Base-by-base conservation (phyloP, 805 yeast species). In the Candida vaughaniae region DNA sequence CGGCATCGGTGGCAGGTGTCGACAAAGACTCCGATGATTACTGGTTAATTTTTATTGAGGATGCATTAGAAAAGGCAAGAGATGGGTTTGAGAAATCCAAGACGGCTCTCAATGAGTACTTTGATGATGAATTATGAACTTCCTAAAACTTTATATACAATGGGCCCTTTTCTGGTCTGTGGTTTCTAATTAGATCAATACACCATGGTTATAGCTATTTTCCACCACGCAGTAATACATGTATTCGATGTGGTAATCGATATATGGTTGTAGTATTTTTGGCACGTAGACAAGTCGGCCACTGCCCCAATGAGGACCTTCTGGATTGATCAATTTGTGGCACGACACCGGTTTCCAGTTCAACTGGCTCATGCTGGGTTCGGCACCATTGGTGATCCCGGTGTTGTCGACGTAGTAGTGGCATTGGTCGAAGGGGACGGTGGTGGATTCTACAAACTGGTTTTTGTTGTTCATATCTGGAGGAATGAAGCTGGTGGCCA, bases 381-480 rank as follows among this genome's bases (percentile, higher is more conserved):
- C 85, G 16, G 73, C 76, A 14, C 51, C 53, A 14, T 65, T 72
- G 1, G 51, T 46, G 11, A 25, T 23, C 6, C 51, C 47, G 5
- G 44, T 20, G 28, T 82, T 71, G 58, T 90, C 97, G 28, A 90
- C 63, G 38, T 77, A 75, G 50, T 73, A 89, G 43, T 83, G 81
- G 62, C 98, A 90, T 6, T 62, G 46, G 0, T 58, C 61, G 22
- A 78, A 58, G 2, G 64, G 55, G 7, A 69, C 58, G 3, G 86
- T 60, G 46, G 82, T 80, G 8, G 73, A 74, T 2, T 66, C 60
- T 32, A 85, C 89, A 51, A 78, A 88, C 29, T 60, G 41, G 54
- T 91, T 90, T 48, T 68, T 62, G 49, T 88, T 82, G 54, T 91
- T 90, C 88, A 87, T 85, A 4, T 80, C 76, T 1, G 46, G 32